Conservation (phyloP, 805 yeast species). For the Kazachstania bromeliacearum region DNA sequence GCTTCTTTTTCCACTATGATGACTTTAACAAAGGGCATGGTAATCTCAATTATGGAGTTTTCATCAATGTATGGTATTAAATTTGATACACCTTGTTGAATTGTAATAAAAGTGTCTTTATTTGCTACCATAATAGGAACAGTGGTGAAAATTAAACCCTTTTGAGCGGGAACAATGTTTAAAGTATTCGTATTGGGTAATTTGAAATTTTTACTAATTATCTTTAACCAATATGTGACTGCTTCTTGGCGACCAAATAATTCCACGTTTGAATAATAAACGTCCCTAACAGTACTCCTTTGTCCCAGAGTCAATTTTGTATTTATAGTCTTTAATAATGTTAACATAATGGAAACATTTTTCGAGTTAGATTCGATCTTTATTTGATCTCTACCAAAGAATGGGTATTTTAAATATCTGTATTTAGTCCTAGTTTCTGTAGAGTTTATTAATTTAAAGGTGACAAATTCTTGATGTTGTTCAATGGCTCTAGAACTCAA, state of each 20-base stretch:
- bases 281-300: slow-evolving; percentile 37
- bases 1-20: slow-evolving; percentile 49
- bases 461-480: slow-evolving; percentile 14
- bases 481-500: slow-evolving; percentile 15
- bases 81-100: slow-evolving; percentile 10
- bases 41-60: slow-evolving; percentile 7
- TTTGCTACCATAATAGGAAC: too few relatives aligned
- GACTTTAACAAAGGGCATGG: slow-evolving; percentile 12
- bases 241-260: slow-evolving; percentile 38
- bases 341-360: slow-evolving; percentile 13
- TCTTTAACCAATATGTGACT: slow-evolving; percentile 35
- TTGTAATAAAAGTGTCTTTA: too few relatives aligned
- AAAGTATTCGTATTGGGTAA: slow-evolving; percentile 30
- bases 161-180: slow-evolving; percentile 49
- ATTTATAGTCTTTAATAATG: slow-evolving; percentile 12
- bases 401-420: slow-evolving; percentile 9
- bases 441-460: too few relatives aligned
- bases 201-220: slow-evolving; percentile 33
- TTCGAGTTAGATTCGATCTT: background rate
- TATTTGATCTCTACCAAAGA: slow-evolving; percentile 2
- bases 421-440: too few relatives aligned
- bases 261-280: slow-evolving; percentile 53
- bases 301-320: slow-evolving; percentile 3
- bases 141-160: slow-evolving; percentile 41
- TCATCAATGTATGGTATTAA: slow-evolving; percentile 36